Percentiles rank a stretch among this genome's conserved stretches.
phyloP scores from a whole-genome alignment of 2,329 filamentous ascomycete genomes.

The Ceratocystis diversiconidia region DNA sequence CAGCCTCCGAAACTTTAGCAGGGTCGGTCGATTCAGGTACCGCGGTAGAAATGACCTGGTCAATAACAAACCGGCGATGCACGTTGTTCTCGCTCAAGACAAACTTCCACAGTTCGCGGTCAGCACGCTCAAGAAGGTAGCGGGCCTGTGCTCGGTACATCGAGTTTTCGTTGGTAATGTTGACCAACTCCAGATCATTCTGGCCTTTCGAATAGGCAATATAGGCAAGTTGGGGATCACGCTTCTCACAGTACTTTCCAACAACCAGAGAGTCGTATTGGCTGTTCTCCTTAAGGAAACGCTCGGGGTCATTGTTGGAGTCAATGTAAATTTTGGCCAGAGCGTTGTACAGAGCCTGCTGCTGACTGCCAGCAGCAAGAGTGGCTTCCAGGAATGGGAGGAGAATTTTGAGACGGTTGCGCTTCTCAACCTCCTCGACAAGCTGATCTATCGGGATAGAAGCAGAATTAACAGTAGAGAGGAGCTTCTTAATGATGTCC shows the following conservation, averaged over 20 bases:
- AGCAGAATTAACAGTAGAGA: conserved; percentile 68
- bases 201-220: conserved; percentile 94
- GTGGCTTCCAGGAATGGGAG: conserved; percentile 92
- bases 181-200: conserved; percentile 93
- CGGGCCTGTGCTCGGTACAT: conserved; percentile 98
- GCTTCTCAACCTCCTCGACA: conserved; percentile 83
- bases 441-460: conserved; percentile 89
- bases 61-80: conserved; percentile 81
- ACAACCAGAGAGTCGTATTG: conserved; percentile 85
- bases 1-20: conserved; percentile 85
- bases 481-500: conserved; percentile 81
- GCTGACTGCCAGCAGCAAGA: conserved; percentile 76
- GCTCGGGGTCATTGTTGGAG: conserved; percentile 94
- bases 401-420: conserved; percentile 89
- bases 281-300: conserved; percentile 94
- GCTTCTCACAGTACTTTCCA: conserved; percentile 98
- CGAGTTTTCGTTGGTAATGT: conserved; percentile 97
- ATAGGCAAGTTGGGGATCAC: conserved; percentile 86
- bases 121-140: conserved; percentile 81
- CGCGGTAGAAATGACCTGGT: conserved; percentile 90
- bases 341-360: conserved; percentile 93
- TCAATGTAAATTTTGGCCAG: conserved; percentile 99
- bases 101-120: conserved; percentile 84
- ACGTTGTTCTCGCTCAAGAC: conserved; percentile 93
- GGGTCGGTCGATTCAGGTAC: conserved; percentile 88